Base-by-base conservation (phyloP, 2,329 filamentous ascomycete genomes). In the Penicillium crustosum region DNA sequence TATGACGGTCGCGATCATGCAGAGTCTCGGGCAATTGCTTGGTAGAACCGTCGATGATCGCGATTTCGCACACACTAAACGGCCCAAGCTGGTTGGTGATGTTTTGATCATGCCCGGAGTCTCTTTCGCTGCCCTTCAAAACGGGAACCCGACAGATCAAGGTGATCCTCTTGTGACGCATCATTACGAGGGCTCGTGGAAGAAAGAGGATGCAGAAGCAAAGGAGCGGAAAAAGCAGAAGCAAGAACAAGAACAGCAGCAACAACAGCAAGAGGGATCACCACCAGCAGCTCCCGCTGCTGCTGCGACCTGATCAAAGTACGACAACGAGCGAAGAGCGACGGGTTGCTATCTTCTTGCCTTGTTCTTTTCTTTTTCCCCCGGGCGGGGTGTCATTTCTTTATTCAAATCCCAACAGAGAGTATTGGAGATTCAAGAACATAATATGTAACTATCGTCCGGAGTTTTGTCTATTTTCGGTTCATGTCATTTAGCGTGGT, bases 101-200 rank as follows among this genome's bases (percentile, higher is more conserved):
- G 58, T 70, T 9, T 41, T 70, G 15, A 59, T 70, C 39, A 65
- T 70, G 65, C 68, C 66, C 1, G 65, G 65, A 0, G 58, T 58
- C 39, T 57, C 68, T 9, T 70, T 70, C 49, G 68, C 67, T 19
- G 66, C 62, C 4, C 13, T 43, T n/a, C 63, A 69, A 53, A 67
- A 68, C 25, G 61, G 61, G 13, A 55, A 60, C 23, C 68, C 62
- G 1, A 58, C 49, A 0, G 62, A 69, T 23, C 61, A 59, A 23
- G 55, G 61, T 1, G 55, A 62, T 44, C 33, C 42, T 23, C 59
- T 61, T 43, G 66, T 60, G 19, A 43, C 55, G 8, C 63, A 66
- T 47, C 58, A 66, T 45, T 64, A 66, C 19, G 62, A 60, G 12
- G 63, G 63, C 7, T 60, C 58, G 23, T 64, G 63, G 60, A 66